These are phyloP conservation scores for Petrea volubilis DNA, from an alignment of 257 asterid genomes.

Conservation along the genomic window DNA sequence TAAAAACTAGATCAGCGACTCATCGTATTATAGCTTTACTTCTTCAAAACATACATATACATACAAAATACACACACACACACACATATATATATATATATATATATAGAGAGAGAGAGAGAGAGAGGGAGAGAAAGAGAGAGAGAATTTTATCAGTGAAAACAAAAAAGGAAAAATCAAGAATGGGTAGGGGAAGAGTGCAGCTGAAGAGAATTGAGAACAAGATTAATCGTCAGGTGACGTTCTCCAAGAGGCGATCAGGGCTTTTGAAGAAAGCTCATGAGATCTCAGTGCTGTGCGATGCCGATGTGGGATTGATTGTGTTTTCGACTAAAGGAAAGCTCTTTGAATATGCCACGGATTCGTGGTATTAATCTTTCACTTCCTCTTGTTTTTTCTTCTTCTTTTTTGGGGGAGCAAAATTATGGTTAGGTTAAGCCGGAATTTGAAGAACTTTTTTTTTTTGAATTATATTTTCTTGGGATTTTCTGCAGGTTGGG, in stretches of 20 bases:
- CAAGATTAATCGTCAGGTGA: constrained; percentile 82
- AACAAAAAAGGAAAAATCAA: background rate
- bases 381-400: background rate
- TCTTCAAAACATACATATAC: too few species aligned
- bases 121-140: too few species aligned
- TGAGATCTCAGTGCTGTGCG: constrained; percentile 87
- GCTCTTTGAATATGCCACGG: constrained; percentile 72
- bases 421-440: background rate
- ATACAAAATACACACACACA: too few species aligned
- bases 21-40: background rate
- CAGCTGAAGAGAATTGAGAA: constrained; percentile 85
- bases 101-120: too few species aligned
- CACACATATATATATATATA: background rate
- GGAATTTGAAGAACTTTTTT: background rate
- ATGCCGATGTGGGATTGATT: constrained; percentile 80
- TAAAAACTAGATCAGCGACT: constrained; percentile 26
- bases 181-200: constrained; percentile 87
- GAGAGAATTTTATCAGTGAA: too few species aligned
- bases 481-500: background rate
- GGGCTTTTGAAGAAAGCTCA: constrained; percentile 83
- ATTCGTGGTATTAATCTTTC: constrained; percentile 54
- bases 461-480: background rate
- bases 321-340: constrained; percentile 84
- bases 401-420: background rate
- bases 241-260: constrained; percentile 75